These are phyloP conservation scores for Tylopilus sp. DNA, from an alignment of 1,284 basidiomycete species.

Conservation along the genomic window DNA sequence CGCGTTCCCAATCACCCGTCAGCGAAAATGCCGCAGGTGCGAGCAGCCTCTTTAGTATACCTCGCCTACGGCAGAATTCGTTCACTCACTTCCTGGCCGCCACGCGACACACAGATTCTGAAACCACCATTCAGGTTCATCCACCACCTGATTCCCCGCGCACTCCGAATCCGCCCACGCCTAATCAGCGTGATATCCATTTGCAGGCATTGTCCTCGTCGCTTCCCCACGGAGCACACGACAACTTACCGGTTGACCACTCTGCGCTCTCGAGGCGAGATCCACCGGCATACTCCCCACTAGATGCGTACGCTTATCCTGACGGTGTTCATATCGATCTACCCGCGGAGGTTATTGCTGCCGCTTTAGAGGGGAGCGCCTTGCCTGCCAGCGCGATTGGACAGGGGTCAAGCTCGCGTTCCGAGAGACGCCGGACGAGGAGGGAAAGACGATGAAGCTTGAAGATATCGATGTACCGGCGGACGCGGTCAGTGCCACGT, in stretches of 20 bases:
- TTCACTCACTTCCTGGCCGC: slow-evolving; percentile 59
- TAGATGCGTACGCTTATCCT: slow-evolving; percentile 74
- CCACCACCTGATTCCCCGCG: slow-evolving; percentile 72
- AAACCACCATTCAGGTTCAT: slow-evolving; percentile 64
- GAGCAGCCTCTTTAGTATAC: slow-evolving; percentile 70
- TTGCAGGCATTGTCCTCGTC: slow-evolving; percentile 55
- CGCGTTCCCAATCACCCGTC: slow-evolving; percentile 51
- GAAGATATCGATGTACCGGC: slow-evolving; percentile 1
- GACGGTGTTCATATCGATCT: slow-evolving; percentile 81
- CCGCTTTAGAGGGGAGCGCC: slow-evolving; percentile 66
- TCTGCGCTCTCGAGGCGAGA: slow-evolving; percentile 47
- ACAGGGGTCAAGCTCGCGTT: slow-evolving; percentile 44
- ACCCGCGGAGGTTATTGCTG: slow-evolving; percentile 77
- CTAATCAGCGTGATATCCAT: slow-evolving; percentile 73
- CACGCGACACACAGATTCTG: slow-evolving; percentile 55
- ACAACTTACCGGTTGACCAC: slow-evolving; percentile 17
- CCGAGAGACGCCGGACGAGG: slow-evolving; percentile 56
- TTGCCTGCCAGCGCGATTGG: slow-evolving; percentile 55
- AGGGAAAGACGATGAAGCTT: slow-evolving; percentile 46
- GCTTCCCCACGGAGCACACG: slow-evolving; percentile 27
- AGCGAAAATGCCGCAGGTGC: slow-evolving; percentile 61
- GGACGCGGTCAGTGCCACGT: slow-evolving; percentile 12
- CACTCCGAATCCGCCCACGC: slow-evolving; percentile 73
- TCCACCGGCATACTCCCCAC: slow-evolving; percentile 77
- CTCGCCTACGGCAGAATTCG: slow-evolving; percentile 56